These are phyloP conservation scores for Penicillium palitans DNA, from an alignment of 2,329 filamentous ascomycete genomes.

Conservation along the genomic window DNA sequence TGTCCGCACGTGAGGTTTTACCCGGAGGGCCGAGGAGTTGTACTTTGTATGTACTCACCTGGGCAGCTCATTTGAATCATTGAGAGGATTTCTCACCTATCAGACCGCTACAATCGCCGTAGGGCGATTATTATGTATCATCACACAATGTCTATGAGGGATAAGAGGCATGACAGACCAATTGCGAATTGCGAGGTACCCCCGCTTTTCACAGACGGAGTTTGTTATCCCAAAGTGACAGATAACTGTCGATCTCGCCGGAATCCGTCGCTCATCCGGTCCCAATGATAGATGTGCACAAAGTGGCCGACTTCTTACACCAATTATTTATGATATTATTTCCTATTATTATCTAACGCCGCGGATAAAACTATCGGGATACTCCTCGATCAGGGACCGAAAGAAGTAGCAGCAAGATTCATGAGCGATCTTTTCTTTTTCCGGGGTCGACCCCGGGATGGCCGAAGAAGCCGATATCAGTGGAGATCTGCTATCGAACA, in stretches of 20 bases:
- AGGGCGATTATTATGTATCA: neutral
- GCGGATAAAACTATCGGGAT: neutral
- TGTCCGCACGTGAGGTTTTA: neutral
- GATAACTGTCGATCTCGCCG: constrained; percentile 8
- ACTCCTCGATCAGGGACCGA: neutral
- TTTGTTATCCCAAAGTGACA: neutral
- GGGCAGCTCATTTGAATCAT: neutral
- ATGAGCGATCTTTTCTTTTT: constrained; percentile 10
- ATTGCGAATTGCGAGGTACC: neutral
- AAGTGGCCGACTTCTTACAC: neutral
- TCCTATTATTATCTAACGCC: neutral
- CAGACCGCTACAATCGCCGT: neutral
- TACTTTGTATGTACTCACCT: no score
- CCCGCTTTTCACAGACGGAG: neutral
- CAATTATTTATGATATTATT: neutral
- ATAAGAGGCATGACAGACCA: constrained; percentile 1
- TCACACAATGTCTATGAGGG: neutral
- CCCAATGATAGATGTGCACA: neutral
- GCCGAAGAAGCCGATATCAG: constrained; percentile 13
- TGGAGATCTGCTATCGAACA: constrained; percentile 9
- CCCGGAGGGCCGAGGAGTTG: neutral
- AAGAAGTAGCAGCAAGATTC: constrained; percentile 1
- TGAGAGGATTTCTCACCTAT: neutral
- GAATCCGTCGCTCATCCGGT: constrained; percentile 11
- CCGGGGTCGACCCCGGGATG: constrained; percentile 8